A percentile compares a stretch with the other conserved stretches of the same genome.
phyloP scores from a whole-genome alignment of 1,139 yeast species.

The Hansenula lynferdii region DNA sequence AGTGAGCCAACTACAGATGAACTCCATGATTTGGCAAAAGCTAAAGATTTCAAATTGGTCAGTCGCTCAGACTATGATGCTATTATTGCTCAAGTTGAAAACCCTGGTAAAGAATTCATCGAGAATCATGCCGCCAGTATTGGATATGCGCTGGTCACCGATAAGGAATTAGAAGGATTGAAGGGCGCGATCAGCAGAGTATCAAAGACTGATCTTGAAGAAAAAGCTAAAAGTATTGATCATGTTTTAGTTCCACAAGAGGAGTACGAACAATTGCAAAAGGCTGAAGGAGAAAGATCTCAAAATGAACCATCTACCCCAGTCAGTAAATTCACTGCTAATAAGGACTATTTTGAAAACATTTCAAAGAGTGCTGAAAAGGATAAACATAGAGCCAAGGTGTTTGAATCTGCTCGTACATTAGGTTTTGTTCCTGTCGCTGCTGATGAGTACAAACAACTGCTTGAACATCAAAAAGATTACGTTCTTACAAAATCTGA shows the following conservation, averaged over 20 bases:
- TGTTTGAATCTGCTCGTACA: constrained; percentile 28
- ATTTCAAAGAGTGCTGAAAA: constrained; percentile 24
- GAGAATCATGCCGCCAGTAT: constrained; percentile 21
- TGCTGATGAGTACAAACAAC: constrained; percentile 26
- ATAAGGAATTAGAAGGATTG: constrained; percentile 23
- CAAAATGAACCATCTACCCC: constrained; percentile 16
- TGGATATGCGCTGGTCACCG: constrained; percentile 21
- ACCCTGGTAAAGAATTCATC: constrained; percentile 24
- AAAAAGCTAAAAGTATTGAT: constrained; percentile 22
- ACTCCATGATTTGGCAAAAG: constrained; percentile 14
- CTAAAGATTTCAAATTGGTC: constrained; percentile 2
- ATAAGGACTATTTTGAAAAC: constrained; percentile 28
- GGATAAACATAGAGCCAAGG: constrained; percentile 23
- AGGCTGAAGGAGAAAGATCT: not conserved
- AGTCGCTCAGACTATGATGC: constrained; percentile 9
- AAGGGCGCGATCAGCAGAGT: constrained; percentile 13
- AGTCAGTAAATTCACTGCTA: constrained; percentile 25
- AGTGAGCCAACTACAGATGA: constrained; percentile 25
- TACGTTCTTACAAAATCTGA: constrained; percentile 28
- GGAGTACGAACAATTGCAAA: constrained; percentile 18
- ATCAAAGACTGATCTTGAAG: constrained; percentile 23
- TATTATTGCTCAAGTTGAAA: constrained; percentile 23
- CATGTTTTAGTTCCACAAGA: constrained; percentile 22
- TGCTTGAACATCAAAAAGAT: constrained; percentile 26
- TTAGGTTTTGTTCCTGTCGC: constrained; percentile 31